Conservation (phyloP, 192 early-diverging fungal species). For the Coemansia sp. region DNA sequence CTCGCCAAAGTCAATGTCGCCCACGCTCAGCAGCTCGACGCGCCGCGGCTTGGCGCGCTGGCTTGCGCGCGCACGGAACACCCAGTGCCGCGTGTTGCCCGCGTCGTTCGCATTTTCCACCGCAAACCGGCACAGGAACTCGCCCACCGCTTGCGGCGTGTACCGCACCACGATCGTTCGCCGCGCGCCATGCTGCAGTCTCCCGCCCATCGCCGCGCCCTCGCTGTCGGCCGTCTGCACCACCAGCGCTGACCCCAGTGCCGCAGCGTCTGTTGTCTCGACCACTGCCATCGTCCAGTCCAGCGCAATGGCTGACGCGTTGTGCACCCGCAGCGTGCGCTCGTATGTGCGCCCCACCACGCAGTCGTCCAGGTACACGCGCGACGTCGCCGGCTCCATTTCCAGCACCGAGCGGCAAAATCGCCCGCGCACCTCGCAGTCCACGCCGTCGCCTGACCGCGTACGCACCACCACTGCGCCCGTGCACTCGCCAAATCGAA, state of each 20-base stretch:
- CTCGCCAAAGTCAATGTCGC: constrained; percentile 87
- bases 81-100: constrained; percentile 73
- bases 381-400: constrained; percentile 89
- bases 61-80: constrained; percentile 73
- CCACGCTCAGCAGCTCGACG: constrained; percentile 65
- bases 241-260: constrained; percentile 25
- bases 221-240: constrained; percentile 17
- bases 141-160: constrained; percentile 83
- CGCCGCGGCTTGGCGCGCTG: constrained; percentile 68
- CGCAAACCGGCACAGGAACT: constrained; percentile 86
- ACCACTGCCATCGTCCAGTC: constrained; percentile 69
- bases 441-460: background rate
- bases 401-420: constrained; percentile 89
- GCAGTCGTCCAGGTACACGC: constrained; percentile 93
- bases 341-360: constrained; percentile 85
- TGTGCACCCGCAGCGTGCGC: constrained; percentile 86
- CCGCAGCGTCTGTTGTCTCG: constrained; percentile 26
- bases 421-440: constrained; percentile 60
- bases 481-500: background rate
- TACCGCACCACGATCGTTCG: constrained; percentile 79
- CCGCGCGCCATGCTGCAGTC: constrained; percentile 68
- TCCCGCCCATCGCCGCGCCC: constrained; percentile 17
- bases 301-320: constrained; percentile 86
- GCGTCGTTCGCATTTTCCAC: constrained; percentile 91
- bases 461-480: constrained; percentile 1